A percentile compares a stretch with the other conserved stretches of the same genome.
Conservation (phyloP, 192 early-diverging fungal species). For the Diversispora epigaea region DNA sequence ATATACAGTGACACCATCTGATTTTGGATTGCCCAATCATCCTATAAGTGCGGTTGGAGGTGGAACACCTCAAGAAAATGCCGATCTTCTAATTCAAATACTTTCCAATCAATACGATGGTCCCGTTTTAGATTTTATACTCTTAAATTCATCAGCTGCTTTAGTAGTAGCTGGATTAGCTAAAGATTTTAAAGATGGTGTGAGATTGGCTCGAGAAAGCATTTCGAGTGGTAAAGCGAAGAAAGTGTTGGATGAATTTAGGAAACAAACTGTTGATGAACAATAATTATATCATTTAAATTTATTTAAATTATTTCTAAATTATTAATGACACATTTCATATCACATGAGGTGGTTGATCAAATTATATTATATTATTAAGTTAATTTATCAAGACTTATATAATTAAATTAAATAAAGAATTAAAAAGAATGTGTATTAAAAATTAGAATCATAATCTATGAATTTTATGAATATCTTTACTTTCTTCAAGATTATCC, state of each 20-base stretch:
- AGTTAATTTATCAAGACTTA: too few relatives aligned
- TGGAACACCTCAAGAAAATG: constrained; percentile 70
- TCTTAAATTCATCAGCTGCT: constrained; percentile 88
- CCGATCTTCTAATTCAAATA: constrained; percentile 65
- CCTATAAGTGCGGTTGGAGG: constrained; percentile 71
- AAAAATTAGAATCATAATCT: too few relatives aligned
- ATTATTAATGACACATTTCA: too few relatives aligned
- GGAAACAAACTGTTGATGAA: neutral
- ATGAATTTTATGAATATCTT: constrained; percentile 17
- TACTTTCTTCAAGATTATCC: constrained; percentile 14
- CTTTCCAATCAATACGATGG: constrained; percentile 64
- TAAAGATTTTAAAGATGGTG: constrained; percentile 69
- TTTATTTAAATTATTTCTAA: too few relatives aligned
- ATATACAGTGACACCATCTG: constrained; percentile 70
- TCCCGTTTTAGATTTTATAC: constrained; percentile 82
- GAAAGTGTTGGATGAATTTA: constrained; percentile 64
- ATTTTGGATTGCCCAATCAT: constrained; percentile 84
- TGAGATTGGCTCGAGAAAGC: constrained; percentile 69
- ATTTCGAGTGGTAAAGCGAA: constrained; percentile 72
- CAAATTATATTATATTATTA: too few relatives aligned
- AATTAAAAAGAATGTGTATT: too few relatives aligned
- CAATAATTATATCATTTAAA: too few relatives aligned
- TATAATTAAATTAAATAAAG: too few relatives aligned
- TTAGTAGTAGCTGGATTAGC: constrained; percentile 80
- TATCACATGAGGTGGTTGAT: too few relatives aligned